Evolutionary conservation across 1,284 basidiomycete genomes (phyloP), one percentile per base, ranked within the genome.

Genomic region (Ganoderma sinense): DNA sequence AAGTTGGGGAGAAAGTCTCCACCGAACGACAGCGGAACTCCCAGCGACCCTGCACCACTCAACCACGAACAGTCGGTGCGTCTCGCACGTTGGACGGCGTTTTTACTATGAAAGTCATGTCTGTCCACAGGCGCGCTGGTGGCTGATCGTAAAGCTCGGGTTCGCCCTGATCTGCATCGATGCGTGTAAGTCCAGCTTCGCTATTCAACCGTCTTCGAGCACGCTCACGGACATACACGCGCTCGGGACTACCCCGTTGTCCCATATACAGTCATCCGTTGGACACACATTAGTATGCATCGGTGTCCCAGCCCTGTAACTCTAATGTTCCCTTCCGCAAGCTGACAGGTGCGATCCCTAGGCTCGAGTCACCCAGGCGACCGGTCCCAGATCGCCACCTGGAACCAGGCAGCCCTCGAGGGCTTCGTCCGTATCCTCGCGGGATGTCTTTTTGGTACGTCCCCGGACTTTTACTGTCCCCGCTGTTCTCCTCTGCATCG

Each of bases 201-300:
- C 51, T 65, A 61, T 41, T 61, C 60, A 40, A 48, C 40, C 29
- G 10, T 16, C 48, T 39, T 39, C 20, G 10, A 39, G n/a, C 29
- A 20, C 33, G 29, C 45, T 36, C 62, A 36, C 36, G 8, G 4
- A 39, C 62, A 29, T 29, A 36, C 51, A 23, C 43, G 62, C 29
- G 60, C 29, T 60, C 45, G n/a, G 53, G 23, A 23, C 33, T 26
- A 39, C 26, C 39, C n/a, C 39, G 11, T 26, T 41, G 59, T 29
- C 8, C 40, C 53, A 16, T 26, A 16, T 23, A 6, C 73, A 94
- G 92, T 93, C 77, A 94, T 94, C 67, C 84, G 93, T 71, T 94
- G 91, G 91, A 89, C 89, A 55, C 87, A 92, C 74, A 81, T 93
- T 2, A 85, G 91, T 92, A 62, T 69, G 70, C 62, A 29, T 18